Base-by-base conservation (phyloP, 2,329 filamentous ascomycete species). In the Phialemoniopsis sp. region DNA sequence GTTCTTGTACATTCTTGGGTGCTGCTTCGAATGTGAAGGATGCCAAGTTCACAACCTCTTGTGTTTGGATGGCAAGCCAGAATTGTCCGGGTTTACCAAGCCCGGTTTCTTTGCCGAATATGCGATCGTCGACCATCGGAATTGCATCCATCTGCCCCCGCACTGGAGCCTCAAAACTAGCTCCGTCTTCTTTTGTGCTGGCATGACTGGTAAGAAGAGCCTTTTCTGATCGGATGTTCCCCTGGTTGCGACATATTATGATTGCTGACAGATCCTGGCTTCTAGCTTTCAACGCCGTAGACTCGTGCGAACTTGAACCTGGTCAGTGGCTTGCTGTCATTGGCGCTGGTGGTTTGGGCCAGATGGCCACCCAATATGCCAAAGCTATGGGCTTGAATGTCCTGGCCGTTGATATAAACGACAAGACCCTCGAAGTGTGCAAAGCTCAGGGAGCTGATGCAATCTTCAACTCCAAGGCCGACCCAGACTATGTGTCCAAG, bases 41-140 rank as follows among this genome's bases (percentile, higher is more conserved):
- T 74, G 70, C 52, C 54, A 59, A 54, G 50, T 67, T 3, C 66
- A 69, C 45, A 69, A 69, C 42, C 42, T 62, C 34, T 56, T 53
- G 34, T 69, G 66, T 49, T 53, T 62, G 38, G 59, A 51, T 6
- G 59, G 60, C 8, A 60, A 60, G 8, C 58, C 61, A 13, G 52
- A 56, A 28, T 51, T 70, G 14, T 61, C 64, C 34, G 70, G 70
- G 5, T 67, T 72, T 31, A 57, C 52, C 1, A 57, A 50, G 1
- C 63, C 68, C 44, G 70, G 70, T 1, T 70, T 60, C 46, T 73
- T 73, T 41, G 58, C 62, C 16, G 67, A 73, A 49, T 73, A 73
- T 47, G 62, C 62, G 2, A 51, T 67, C 1, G 63, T 68, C 8
- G 67, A 72, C 44, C 65, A 62, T 49, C 63, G 63, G 46, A 69